Percentiles rank a stretch among this genome's conserved stretches.
Evolutionary conservation across 768 basidiomycete genomes (phyloP).

Genomic region (Panus rudis): DNA sequence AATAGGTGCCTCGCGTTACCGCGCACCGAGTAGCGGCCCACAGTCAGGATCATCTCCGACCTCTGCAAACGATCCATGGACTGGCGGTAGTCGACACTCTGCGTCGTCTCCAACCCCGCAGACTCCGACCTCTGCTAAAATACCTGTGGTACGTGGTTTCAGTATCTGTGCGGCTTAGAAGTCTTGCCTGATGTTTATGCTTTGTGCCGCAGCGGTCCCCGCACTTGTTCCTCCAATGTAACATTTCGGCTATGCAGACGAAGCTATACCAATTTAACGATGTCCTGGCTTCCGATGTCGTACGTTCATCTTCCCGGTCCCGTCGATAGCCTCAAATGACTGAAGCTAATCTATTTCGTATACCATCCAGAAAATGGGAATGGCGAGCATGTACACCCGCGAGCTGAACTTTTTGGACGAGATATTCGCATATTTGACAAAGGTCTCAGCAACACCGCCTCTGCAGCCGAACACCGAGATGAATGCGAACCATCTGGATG

Average conservation of each 20-base stretch:
- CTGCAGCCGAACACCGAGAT: too few species aligned
- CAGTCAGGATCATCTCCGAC: constrained; percentile 28
- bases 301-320: constrained; percentile 35
- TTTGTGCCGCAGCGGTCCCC: constrained; percentile 41
- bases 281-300: constrained; percentile 58
- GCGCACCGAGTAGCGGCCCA: constrained; percentile 17
- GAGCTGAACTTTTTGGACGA: constrained; percentile 56
- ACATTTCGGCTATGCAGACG: constrained; percentile 68
- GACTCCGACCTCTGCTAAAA: constrained; percentile 38
- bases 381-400: constrained; percentile 64
- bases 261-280: constrained; percentile 77
- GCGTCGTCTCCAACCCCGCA: constrained; percentile 28
- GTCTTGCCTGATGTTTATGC: neutral
- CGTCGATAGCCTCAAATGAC: too few species aligned
- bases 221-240: constrained; percentile 81
- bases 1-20: constrained; percentile 27
- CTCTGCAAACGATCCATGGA: constrained; percentile 60
- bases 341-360: too few species aligned
- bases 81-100: constrained; percentile 61
- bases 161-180: neutral
- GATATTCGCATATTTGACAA: constrained; percentile 51
- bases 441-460: constrained; percentile 37
- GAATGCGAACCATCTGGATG: constrained; percentile 49
- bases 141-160: constrained; percentile 19
- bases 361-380: too few species aligned